Evolutionary conservation across 257 asterid species (phyloP), one percentile per base, ranked within the genome.

Genomic region (Linderniella brevidens): DNA sequence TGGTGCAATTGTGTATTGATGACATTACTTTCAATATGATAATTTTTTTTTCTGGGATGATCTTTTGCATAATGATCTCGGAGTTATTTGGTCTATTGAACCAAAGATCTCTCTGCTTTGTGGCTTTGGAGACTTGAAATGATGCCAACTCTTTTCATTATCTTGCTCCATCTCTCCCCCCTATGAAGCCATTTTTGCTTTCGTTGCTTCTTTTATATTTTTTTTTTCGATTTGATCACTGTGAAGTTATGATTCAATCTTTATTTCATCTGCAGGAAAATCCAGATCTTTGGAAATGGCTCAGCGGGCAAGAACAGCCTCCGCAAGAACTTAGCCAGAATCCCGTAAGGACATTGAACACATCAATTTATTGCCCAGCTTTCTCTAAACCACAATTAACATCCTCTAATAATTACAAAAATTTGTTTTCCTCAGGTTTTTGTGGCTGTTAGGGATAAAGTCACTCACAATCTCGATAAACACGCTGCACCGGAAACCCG

Each of bases 221-320:
- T 35, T 44, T 15, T 11, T 35, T 15, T 20, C 16, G 12, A 1
- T 36, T 36, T 13, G n/a, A n/a, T 8, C 51, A 29, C 11, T 32
- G n/a, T n/a, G n/a, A 19, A 7, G 17, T 47, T 17, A 49, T 41
- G 46, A n/a, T n/a, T 35, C 4, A 15, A 20, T 35, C 25, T 0
- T 37, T 9, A 32, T 60, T 49, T 48, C 49, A 35, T 46, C 41
- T 61, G 58, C 87, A 87, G 97, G 97, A 87, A 63, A 87, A 77
- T 66, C 97, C 97, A 2, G 95, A 87, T 71, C 70, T 87, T 17
- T 87, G 97, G 95, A 79, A 73, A 67, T 87, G 97, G 97, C 55
- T 87, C 63, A 69, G 82, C 13, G 79, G 87, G 18, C 95, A 87
- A 58, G 97, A 77, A 67, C 82, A 68, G 55, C 86, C 97, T 17